Evolutionary conservation across 2,329 filamentous ascomycete species (phyloP).

Genomic region (Apiospora koreana): DNA sequence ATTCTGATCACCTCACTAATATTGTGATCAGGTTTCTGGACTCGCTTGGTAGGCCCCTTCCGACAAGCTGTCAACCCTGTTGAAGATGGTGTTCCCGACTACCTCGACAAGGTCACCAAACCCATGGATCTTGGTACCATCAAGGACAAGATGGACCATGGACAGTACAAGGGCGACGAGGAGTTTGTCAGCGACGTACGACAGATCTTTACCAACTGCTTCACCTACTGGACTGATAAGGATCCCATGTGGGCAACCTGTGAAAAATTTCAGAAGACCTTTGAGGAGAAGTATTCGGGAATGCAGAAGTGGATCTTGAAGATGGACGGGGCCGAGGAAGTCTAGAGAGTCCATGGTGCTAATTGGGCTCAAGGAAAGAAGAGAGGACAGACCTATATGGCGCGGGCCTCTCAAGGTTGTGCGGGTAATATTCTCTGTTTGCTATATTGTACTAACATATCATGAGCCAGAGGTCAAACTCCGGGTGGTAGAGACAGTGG

Average conservation of each 20-base stretch:
- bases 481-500: background rate
- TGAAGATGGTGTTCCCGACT: slow-evolving; percentile 61
- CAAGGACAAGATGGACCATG: slow-evolving; percentile 59
- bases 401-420: background rate
- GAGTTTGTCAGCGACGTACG: slow-evolving; percentile 60
- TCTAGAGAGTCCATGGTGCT: background rate
- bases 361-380: background rate
- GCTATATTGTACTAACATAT: slow-evolving; percentile 1
- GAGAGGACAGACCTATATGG: background rate
- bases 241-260: slow-evolving; percentile 57
- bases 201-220: slow-evolving; percentile 65
- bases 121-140: slow-evolving; percentile 65
- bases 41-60: slow-evolving; percentile 64
- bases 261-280: slow-evolving; percentile 57
- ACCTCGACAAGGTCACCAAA: slow-evolving; percentile 59
- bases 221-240: slow-evolving; percentile 60
- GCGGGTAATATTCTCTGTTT: background rate
- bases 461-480: background rate
- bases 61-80: slow-evolving; percentile 59
- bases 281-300: slow-evolving; percentile 59
- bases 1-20: slow-evolving; percentile 12
- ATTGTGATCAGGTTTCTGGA: slow-evolving; percentile 58
- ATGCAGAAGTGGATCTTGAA: slow-evolving; percentile 64
- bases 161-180: slow-evolving; percentile 51
- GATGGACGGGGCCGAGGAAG: slow-evolving; percentile 45